These are phyloP conservation scores for Setaria viridis DNA, from an alignment of 202 grass and related monocot species.

Conservation along the genomic window DNA sequence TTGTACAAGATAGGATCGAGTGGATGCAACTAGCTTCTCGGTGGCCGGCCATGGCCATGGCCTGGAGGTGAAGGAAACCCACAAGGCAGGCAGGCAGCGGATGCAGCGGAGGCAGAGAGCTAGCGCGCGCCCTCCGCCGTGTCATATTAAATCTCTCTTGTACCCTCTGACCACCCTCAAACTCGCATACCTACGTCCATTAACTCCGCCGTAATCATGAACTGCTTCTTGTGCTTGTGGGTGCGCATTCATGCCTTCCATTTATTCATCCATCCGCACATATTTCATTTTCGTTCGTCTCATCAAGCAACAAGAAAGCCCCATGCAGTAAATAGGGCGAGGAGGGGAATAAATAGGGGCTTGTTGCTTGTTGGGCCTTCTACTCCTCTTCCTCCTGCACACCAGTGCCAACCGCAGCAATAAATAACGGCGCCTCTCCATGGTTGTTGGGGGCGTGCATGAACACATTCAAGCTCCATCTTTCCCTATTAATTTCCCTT, in stretches of 20 bases:
- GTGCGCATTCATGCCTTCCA: conserved; percentile 66
- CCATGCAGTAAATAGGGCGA: conserved; percentile 55
- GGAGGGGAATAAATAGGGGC: conserved; percentile 38
- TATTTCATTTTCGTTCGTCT: conserved; percentile 40
- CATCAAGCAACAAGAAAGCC: not conserved
- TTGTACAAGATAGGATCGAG: conserved; percentile 9
- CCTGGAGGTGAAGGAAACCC: conserved; percentile 56
- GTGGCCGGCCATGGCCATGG: not conserved
- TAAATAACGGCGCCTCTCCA: conserved; percentile 69
- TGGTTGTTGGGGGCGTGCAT: conserved; percentile 66
- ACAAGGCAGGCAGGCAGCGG: conserved; percentile 33
- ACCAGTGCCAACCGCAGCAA: conserved; percentile 64
- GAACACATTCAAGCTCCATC: conserved; percentile 60
- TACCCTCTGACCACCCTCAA: conserved; percentile 67
- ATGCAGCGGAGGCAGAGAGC: not conserved
- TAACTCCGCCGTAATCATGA: conserved; percentile 70
- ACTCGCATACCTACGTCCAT: conserved; percentile 73
- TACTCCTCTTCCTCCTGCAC: conserved; percentile 39
- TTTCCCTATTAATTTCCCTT: conserved; percentile 50
- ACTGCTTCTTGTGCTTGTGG: conserved; percentile 66
- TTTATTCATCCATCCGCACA: not conserved
- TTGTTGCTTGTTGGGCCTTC: conserved; percentile 50
- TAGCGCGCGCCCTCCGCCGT: conserved; percentile 20
- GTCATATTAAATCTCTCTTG: conserved; percentile 50
- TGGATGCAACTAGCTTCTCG: not conserved